Conservation (phyloP, 2,329 filamentous ascomycete genomes). For the Didymella exigua region DNA sequence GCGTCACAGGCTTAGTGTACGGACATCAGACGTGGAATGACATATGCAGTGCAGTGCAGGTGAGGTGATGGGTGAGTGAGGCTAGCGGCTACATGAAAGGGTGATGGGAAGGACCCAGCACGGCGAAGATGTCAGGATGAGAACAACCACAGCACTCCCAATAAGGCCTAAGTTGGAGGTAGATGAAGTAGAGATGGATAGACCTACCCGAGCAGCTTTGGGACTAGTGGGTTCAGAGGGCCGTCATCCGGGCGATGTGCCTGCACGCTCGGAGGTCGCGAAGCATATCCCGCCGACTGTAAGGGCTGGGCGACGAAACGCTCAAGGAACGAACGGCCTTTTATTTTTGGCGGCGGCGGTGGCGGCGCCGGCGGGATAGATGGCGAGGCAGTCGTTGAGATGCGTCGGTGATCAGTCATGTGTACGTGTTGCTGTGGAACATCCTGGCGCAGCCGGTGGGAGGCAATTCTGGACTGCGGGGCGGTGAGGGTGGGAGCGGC, state of each 20-base stretch:
- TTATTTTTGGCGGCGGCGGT: conserved; percentile 42
- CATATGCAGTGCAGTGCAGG: conserved; percentile 1
- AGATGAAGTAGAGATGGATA: neutral
- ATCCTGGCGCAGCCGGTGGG: conserved; percentile 2
- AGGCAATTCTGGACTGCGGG: conserved; percentile 5
- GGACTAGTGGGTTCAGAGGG: conserved; percentile 45
- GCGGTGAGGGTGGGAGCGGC: conserved; percentile 4
- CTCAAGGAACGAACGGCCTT: conserved; percentile 50
- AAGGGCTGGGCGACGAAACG: conserved; percentile 62
- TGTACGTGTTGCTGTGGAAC: conserved; percentile 9
- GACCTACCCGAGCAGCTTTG: conserved; percentile 46
- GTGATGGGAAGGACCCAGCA: neutral
- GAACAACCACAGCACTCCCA: neutral
- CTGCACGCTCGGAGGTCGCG: conserved; percentile 60
- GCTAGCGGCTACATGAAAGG: neutral
- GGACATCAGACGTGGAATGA: conserved; percentile 3
- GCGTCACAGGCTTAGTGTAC: conserved; percentile 20
- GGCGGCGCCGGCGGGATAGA: conserved; percentile 44
- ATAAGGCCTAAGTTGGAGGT: neutral
- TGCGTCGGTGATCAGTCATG: conserved; percentile 31
- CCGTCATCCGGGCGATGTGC: conserved; percentile 48
- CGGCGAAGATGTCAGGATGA: neutral
- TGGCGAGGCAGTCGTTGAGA: conserved; percentile 21
- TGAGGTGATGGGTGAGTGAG: conserved; percentile 2
- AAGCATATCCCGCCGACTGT: conserved; percentile 53